phyloP scores from a whole-genome alignment of 2,329 filamentous ascomycete species.

The Neoscytalidium dimidiatum region DNA sequence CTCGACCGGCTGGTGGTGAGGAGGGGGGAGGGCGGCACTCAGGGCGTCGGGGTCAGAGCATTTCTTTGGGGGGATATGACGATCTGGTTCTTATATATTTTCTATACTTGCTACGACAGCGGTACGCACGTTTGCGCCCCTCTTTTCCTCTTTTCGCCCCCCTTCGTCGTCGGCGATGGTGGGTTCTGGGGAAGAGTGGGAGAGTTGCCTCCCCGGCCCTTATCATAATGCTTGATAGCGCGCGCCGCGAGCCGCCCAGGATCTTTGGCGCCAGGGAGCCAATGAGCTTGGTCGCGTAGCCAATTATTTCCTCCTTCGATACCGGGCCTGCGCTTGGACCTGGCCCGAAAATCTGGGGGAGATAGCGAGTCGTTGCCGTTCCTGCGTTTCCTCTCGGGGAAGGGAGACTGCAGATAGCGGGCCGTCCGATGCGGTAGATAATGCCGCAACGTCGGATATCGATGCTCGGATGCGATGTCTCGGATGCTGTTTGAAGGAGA shows the following conservation, averaged over 20 bases:
- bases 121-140: no score
- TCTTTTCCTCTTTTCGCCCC: background rate
- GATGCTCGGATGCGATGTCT: background rate
- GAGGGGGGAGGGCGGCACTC: no score
- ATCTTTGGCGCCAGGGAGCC: background rate
- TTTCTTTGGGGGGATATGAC: no score
- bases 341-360: background rate
- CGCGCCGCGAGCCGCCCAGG: background rate
- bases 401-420: background rate
- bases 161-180: background rate
- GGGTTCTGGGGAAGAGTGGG: slow-evolving; percentile 1
- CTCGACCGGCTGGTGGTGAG: no score
- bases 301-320: background rate
- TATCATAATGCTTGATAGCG: slow-evolving; percentile 1
- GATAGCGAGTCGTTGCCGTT: background rate
- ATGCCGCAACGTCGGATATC: background rate
- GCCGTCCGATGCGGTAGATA: background rate
- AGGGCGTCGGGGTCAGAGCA: no score
- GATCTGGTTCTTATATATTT: no score
- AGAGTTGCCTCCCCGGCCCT: background rate
- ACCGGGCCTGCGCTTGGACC: background rate
- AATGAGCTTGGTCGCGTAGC: background rate
- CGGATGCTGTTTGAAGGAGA: background rate
- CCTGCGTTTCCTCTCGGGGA: background rate
- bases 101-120: background rate